These are phyloP conservation scores for Pythium folliculosum DNA, from an alignment of 352 stramenopile species.

Conservation along the genomic window DNA sequence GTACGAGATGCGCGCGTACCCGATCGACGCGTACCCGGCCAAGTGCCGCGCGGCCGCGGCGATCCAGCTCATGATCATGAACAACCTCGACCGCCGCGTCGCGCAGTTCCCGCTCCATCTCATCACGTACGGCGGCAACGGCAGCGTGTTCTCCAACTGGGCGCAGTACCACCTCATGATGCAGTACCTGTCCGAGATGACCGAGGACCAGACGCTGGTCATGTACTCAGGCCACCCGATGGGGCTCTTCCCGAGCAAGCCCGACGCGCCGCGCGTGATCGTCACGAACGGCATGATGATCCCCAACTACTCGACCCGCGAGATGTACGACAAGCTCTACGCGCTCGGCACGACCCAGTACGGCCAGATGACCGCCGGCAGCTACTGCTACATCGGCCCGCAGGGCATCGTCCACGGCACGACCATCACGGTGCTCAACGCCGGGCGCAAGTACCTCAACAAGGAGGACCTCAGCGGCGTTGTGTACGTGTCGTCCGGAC, in stretches of 20 bases:
- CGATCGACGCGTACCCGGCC: conserved; percentile 73
- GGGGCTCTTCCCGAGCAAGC: conserved; percentile 80
- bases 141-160: conserved; percentile 90
- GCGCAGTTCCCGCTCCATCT: conserved; percentile 88
- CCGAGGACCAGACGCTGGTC: conserved; percentile 86
- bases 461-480: conserved; percentile 70
- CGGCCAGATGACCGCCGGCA: conserved; percentile 90
- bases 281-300: conserved; percentile 92
- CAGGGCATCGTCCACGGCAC: conserved; percentile 91
- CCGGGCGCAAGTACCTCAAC: conserved; percentile 84
- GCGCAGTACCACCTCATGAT: conserved; percentile 88
- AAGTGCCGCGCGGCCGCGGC: conserved; percentile 72
- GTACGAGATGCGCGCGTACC: conserved; percentile 91
- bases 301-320: conserved; percentile 86
- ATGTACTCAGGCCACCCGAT: conserved; percentile 91
- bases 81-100: conserved; percentile 87
- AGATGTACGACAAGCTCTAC: conserved; percentile 89
- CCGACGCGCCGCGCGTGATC: conserved; percentile 78
- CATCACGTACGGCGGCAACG: conserved; percentile 90
- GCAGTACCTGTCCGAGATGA: conserved; percentile 88
- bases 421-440: conserved; percentile 90
- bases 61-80: conserved; percentile 93
- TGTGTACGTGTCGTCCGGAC: conserved; percentile 85
- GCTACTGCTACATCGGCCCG: conserved; percentile 91
- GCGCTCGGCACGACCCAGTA: conserved; percentile 87